Conservation (phyloP, 1,284 basidiomycete species). For the Cryptococcus sp. region DNA sequence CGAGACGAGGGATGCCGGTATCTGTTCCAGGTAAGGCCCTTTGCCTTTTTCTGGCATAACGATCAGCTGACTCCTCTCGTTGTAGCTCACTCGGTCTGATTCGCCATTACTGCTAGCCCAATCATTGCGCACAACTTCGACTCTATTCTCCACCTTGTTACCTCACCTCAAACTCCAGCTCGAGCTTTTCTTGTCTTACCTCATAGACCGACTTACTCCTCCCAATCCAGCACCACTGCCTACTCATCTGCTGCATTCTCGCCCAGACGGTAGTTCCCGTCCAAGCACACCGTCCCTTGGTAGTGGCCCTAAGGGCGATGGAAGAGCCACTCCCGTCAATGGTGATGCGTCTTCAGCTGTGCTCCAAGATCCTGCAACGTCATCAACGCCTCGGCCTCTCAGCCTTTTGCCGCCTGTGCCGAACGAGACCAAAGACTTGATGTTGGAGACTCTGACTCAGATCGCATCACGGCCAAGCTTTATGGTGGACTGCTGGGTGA, state of each 20-base stretch:
- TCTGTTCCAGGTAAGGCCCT: conserved; percentile 65
- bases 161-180: conserved; percentile 91
- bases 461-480: conserved; percentile 71
- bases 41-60: background rate
- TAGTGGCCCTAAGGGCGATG: conserved; percentile 6
- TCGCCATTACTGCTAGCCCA: conserved; percentile 75
- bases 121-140: conserved; percentile 80
- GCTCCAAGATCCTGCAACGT: conserved; percentile 13
- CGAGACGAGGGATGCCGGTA: conserved; percentile 89
- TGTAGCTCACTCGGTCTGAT: conserved; percentile 83
- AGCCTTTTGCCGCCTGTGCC: conserved; percentile 63
- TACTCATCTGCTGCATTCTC: conserved; percentile 31
- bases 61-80: background rate
- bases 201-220: conserved; percentile 82
- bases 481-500: conserved; percentile 93
- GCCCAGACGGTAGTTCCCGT: conserved; percentile 44
- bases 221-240: conserved; percentile 52
- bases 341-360: conserved; percentile 5
- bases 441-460: conserved; percentile 83
- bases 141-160: conserved; percentile 85
- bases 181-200: conserved; percentile 91
- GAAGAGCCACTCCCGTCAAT: conserved; percentile 11
- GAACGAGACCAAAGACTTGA: conserved; percentile 84
- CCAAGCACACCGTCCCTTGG: conserved; percentile 59
- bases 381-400: conserved; percentile 40